Evolutionary conservation across 345 rosid genomes (phyloP).

Genomic region (Zanthoxylum bungeanum): DNA sequence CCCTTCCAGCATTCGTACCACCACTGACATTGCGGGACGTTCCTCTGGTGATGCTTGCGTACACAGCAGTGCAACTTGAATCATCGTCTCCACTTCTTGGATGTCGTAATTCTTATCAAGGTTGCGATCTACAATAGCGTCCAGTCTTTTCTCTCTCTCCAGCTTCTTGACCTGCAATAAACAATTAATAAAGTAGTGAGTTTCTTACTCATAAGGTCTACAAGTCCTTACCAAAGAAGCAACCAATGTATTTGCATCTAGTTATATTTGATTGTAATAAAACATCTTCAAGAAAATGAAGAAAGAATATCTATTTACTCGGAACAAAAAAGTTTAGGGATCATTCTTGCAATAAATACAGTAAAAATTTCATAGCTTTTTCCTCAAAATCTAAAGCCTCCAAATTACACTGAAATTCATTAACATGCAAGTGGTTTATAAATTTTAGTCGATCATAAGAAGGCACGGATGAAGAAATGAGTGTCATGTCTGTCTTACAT

Average conservation of each 20-base stretch:
- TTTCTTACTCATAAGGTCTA: not conserved
- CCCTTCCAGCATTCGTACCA: constrained; percentile 94
- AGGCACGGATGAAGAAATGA: not conserved
- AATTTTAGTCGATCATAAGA: not conserved
- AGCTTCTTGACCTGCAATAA: constrained; percentile 83
- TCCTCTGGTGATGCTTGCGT: constrained; percentile 89
- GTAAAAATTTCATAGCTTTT: too few relatives aligned
- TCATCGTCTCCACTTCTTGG: constrained; percentile 88
- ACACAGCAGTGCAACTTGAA: constrained; percentile 83
- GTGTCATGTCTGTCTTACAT: constrained; percentile 44
- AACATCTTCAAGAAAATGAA: not conserved
- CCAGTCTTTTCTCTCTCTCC: constrained; percentile 79
- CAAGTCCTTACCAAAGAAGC: not conserved
- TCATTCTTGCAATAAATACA: too few relatives aligned
- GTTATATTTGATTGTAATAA: not conserved
- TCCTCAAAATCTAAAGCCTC: too few relatives aligned
- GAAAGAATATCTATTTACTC: too few relatives aligned
- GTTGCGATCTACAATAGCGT: constrained; percentile 81
- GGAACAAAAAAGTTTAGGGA: too few relatives aligned
- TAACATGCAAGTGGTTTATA: not conserved
- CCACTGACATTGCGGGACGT: constrained; percentile 89
- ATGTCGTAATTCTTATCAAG: constrained; percentile 46
- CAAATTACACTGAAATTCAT: not conserved
- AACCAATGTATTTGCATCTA: not conserved
- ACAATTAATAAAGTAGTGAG: too few relatives aligned